Evolutionary conservation across 345 rosid species (phyloP).

Genomic region (Eucalyptus globulus): DNA sequence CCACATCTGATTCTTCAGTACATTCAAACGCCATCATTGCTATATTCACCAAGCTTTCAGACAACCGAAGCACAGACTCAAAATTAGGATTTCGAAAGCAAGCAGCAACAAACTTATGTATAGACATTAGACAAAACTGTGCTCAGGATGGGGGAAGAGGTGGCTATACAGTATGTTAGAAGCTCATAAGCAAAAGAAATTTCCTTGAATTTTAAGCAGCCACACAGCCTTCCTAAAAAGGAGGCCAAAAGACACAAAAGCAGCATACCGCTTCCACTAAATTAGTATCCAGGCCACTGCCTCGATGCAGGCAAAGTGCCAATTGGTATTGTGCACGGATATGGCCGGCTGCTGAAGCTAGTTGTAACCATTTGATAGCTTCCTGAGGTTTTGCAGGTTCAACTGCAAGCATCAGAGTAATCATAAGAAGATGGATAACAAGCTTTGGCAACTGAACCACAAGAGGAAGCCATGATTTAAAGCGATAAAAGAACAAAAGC

Average conservation of each 20-base stretch:
- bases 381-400: slow-evolving; percentile 45
- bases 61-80: neutral
- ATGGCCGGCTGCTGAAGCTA: slow-evolving; percentile 55
- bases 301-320: slow-evolving; percentile 75
- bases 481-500: neutral
- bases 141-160: neutral
- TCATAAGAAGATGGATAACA: neutral
- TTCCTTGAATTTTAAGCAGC: neutral
- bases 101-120: neutral
- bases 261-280: slow-evolving; percentile 50
- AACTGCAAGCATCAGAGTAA: slow-evolving; percentile 18
- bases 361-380: slow-evolving; percentile 59
- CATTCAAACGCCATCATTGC: neutral
- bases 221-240: neutral
- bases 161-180: neutral
- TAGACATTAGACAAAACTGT: neutral
- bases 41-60: neutral
- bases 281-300: slow-evolving; percentile 38
- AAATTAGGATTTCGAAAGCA: neutral
- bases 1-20: neutral
- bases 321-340: slow-evolving; percentile 80
- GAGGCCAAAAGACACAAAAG: neutral
- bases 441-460: neutral
- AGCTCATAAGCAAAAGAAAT: neutral
- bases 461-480: neutral